phyloP scores from a whole-genome alignment of 176 grass and related monocot genomes.

The Triticum timopheevii region DNA sequence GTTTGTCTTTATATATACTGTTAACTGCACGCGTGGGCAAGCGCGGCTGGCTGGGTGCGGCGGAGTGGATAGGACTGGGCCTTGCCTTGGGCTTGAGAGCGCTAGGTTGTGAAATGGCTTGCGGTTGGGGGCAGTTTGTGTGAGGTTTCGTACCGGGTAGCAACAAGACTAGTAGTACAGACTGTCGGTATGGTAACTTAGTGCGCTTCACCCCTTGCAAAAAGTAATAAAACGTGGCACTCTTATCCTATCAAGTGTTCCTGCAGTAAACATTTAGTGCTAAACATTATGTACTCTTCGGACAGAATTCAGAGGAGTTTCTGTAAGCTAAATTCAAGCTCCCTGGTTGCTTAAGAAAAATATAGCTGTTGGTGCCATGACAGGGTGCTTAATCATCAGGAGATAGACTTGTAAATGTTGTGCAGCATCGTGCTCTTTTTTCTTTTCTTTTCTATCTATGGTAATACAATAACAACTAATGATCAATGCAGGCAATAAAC shows the following conservation, averaged over 20 bases:
- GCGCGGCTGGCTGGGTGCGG: conserved; percentile 11
- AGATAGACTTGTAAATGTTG: not conserved
- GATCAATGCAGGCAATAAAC: conserved; percentile 51
- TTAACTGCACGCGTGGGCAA: conserved; percentile 27
- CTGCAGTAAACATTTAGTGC: not conserved
- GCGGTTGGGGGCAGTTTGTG: not conserved
- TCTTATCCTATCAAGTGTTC: conserved; percentile 3
- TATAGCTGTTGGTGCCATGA: not conserved
- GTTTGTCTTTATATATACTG: conserved; percentile 24
- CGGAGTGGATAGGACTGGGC: conserved; percentile 18
- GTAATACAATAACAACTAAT: conserved; percentile 24
- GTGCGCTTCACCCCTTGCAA: not conserved
- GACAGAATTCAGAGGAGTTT: not conserved
- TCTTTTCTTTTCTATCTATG: not conserved
- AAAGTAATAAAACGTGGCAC: not conserved
- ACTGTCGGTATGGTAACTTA: not conserved
- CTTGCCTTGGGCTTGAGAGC: not conserved
- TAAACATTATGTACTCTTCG: not conserved
- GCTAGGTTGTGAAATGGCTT: not conserved
- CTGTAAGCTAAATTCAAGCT: not conserved
- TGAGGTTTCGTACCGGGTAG: not conserved
- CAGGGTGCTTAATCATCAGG: not conserved
- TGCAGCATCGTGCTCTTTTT: conserved; percentile 14
- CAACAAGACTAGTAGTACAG: not conserved
- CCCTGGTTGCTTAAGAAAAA: not conserved